These are phyloP conservation scores for Plasmodium adleri DNA, from an alignment of 169 alveolate genomes.

Conservation along the genomic window DNA sequence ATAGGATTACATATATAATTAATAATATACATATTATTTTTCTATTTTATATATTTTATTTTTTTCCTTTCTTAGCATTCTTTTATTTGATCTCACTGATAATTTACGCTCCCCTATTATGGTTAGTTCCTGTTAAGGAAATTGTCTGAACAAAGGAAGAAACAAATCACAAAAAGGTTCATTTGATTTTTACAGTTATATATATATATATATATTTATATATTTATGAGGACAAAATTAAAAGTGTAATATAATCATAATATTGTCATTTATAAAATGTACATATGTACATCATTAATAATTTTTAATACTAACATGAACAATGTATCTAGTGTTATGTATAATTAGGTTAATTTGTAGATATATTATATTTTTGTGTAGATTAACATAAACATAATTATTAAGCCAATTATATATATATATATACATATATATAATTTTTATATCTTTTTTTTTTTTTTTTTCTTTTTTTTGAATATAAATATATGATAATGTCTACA, in stretches of 20 bases:
- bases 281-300: too few relatives aligned
- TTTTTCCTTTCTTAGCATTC: constrained; percentile 21
- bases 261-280: too few relatives aligned
- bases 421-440: not conserved
- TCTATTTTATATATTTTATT: not conserved
- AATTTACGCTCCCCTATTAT: constrained; percentile 61
- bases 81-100: constrained; percentile 57
- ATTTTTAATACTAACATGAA: too few relatives aligned
- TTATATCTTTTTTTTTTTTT: too few relatives aligned
- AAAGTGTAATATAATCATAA: too few relatives aligned
- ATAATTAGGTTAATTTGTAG: too few relatives aligned
- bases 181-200: not conserved
- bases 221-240: not conserved
- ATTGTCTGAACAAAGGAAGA: constrained; percentile 1
- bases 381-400: not conserved
- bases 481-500: too few relatives aligned
- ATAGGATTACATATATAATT: too few relatives aligned
- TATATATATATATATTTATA: not conserved
- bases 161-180: constrained; percentile 5
- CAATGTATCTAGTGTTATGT: too few relatives aligned
- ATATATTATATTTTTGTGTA: too few relatives aligned
- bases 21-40: not conserved
- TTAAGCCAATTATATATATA: constrained; percentile 6
- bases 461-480: too few relatives aligned
- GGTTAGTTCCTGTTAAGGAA: constrained; percentile 74